phyloP scores from a whole-genome alignment of 2,329 filamentous ascomycete species.

The Mollisiaceae sp. region DNA sequence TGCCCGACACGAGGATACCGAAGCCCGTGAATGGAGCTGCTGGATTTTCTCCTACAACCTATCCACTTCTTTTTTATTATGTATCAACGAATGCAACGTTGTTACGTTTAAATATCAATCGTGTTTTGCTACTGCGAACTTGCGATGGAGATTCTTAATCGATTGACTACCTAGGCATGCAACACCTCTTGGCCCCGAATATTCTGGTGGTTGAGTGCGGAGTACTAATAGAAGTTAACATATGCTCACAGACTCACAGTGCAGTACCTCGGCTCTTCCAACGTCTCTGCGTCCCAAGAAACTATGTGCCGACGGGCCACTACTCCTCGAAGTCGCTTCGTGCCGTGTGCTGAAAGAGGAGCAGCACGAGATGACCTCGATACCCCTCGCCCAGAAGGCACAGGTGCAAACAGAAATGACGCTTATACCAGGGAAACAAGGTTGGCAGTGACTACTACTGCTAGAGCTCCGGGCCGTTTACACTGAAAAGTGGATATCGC shows the following conservation, averaged over 20 bases:
- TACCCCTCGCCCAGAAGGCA: not conserved
- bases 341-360: conserved; percentile 3
- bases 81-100: not conserved
- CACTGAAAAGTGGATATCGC: not conserved
- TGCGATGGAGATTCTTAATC: not conserved
- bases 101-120: not conserved
- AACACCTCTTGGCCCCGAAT: not conserved
- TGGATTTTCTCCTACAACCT: not conserved
- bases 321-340: not conserved
- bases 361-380: not conserved
- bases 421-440: not conserved
- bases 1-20: not conserved
- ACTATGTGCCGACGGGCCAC: conserved; percentile 3
- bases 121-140: not conserved
- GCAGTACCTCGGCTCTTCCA: not conserved
- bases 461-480: not conserved
- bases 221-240: not conserved
- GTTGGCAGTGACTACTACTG: not conserved
- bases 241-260: too few relatives aligned
- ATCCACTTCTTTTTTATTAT: not conserved
- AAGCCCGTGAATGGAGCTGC: not conserved
- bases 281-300: not conserved
- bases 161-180: not conserved
- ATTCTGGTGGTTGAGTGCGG: not conserved
- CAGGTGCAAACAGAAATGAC: not conserved